Evolutionary conservation across 306 rosid genomes (phyloP), one percentile per base, ranked within the genome.

Genomic region (Cucumis melo): DNA sequence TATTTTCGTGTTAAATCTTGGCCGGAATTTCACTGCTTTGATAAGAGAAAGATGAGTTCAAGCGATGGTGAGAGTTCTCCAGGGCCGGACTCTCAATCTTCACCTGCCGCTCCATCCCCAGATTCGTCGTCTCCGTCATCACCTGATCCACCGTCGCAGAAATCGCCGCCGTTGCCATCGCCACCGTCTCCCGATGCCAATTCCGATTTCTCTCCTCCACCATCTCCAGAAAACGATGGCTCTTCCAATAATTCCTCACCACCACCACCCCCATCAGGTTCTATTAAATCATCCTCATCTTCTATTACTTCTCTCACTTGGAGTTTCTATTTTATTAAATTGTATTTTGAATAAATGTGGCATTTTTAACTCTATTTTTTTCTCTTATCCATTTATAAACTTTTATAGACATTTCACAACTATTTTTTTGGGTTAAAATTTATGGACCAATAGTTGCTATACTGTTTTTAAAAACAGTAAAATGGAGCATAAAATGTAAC

Each of bases 11-110:
- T 78, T 55, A 73, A 77, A 72, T 50, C 42, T 79, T 77, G 78
- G 88, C 85, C 86, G 81, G 57, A 81, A 68, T 68, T 68, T 68
- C 74, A 68, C 74, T 41, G 74, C 74, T 68, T 68, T 68, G 16
- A 10, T 19, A 38, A 38, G 50, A 38, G 54, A 68, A 36, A 41
- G 17, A 68, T 68, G 74, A 21, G 36, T 68, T 42, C 73, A 19
- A 23, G 1, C 0, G 13, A 73, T 42, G 58, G 79, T 57, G 77
- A 63, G 7, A 34, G 75, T 41, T 44, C 81, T 74, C 27, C 84
- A 7, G 68, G 79, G 13, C 71, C 81, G 21, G 24, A 61, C 12
- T 24, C 80, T 16, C 2, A 42, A 20, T 24, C 74, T 0, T 20
- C 80, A 1, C 46, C 82, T 0, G 10, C 62, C 0, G 15, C 79